Conservation (phyloP, 2,329 filamentous ascomycete genomes). For the Xylariaceae sp. region DNA sequence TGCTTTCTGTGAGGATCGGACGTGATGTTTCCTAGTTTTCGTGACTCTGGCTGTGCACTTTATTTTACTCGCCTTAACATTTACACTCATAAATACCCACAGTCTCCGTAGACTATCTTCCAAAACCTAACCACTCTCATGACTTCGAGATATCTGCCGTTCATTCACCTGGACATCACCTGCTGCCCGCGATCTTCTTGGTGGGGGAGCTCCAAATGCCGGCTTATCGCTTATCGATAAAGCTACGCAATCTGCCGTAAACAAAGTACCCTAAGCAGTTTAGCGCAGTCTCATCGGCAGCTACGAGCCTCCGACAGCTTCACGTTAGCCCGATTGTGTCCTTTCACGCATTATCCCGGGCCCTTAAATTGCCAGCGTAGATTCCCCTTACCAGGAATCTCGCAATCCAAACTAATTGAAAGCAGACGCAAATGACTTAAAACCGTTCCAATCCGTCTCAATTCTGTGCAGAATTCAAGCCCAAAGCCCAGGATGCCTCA, state of each 20-base stretch:
- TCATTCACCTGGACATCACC: background rate
- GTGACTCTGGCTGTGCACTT: background rate
- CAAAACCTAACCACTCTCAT: background rate
- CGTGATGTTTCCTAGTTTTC: background rate
- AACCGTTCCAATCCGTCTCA: background rate
- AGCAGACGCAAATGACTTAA: too few species aligned
- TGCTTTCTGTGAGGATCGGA: too few species aligned
- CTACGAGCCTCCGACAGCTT: background rate
- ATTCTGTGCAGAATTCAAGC: too few species aligned
- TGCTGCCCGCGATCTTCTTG: background rate
- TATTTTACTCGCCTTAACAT: background rate
- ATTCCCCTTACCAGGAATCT: too few species aligned
- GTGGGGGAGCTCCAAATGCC: constrained; percentile 12
- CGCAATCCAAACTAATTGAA: background rate
- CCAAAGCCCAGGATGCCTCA: constrained; percentile 33
- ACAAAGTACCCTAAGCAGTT: background rate
- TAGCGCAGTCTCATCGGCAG: too few species aligned
- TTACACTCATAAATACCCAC: background rate
- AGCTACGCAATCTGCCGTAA: background rate
- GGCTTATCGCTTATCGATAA: constrained; percentile 15
- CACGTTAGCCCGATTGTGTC: background rate
- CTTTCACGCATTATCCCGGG: background rate
- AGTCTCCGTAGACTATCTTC: too few species aligned
- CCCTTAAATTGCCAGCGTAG: background rate
- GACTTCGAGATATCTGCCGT: background rate